Percentiles rank a stretch among this genome's conserved stretches.
These are phyloP conservation scores for Naumovozyma castellii DNA, from an alignment of 805 yeast species.

Conservation along the genomic window DNA sequence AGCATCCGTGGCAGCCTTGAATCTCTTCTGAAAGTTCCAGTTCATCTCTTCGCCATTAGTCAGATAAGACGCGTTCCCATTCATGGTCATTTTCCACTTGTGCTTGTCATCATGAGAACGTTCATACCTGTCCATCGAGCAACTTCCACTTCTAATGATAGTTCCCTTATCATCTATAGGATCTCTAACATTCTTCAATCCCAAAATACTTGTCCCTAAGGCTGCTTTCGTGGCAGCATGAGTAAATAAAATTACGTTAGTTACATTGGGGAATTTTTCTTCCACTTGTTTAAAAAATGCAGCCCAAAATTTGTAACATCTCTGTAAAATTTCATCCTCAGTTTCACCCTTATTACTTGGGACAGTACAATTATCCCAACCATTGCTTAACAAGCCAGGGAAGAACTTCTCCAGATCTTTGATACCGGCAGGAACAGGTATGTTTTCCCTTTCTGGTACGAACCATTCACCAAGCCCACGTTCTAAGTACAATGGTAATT, in stretches of 20 bases:
- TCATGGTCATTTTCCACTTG: conserved; percentile 54
- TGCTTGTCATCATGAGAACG: conserved; percentile 16
- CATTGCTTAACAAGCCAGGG: conserved; percentile 33
- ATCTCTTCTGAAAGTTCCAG: conserved; percentile 73
- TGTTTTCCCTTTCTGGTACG: conserved; percentile 52
- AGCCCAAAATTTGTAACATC: conserved; percentile 50
- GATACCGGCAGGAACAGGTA: conserved; percentile 61
- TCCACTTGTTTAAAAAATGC: conserved; percentile 53
- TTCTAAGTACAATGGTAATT: conserved; percentile 56
- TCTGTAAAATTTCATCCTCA: conserved; percentile 51
- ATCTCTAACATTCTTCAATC: conserved; percentile 45
- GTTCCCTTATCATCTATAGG: conserved; percentile 39
- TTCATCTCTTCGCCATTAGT: conserved; percentile 86
- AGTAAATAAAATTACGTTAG: conserved; percentile 59
- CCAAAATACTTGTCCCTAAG: conserved; percentile 67
- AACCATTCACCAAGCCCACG: conserved; percentile 94
- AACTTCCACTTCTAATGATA: conserved; percentile 66
- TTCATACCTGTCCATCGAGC: conserved; percentile 65
- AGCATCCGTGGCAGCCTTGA: conserved; percentile 85
- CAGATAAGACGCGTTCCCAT: conserved; percentile 68
- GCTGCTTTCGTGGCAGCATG: conserved; percentile 95
- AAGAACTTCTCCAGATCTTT: conserved; percentile 47
- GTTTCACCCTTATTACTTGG: conserved; percentile 71
- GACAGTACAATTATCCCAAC: conserved; percentile 44
- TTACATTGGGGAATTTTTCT: conserved; percentile 45